Evolutionary conservation across 768 basidiomycete genomes (phyloP), one percentile per base, ranked within the genome.

Genomic region (Filobasidium wieringae): DNA sequence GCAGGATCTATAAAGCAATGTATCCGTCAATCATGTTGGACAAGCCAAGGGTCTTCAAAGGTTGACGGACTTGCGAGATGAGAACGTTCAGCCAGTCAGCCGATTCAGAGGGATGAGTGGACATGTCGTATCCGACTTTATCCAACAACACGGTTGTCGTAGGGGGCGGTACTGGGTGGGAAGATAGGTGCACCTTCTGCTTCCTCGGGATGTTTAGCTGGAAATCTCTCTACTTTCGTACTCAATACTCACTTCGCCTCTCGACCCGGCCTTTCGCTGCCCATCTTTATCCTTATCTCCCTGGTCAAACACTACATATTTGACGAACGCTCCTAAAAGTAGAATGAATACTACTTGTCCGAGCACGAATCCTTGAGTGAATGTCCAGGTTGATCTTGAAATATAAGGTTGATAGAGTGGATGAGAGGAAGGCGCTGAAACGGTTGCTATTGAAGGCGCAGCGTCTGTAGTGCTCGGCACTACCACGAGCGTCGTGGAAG

Each of bases 301-400:
- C 6, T 87, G 82, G 65, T 95, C 88, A 62, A 99, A 84, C 69
- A 99, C 95, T 57, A 97, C 83, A 76, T 95, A 97, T 69, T 88
- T 87, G 75, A 99, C 82, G 70, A 99, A 81, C 61, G 91, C 76
- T 47, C 78, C 79, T 29, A 88, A 79, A 47, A 92, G 79, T 51
- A 85, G 67, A 41, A 89, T 77, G 65, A 99, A 84, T 26, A 90
- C 92, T 22, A 88, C 78, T 73, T 97, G 93, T 57, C 93, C 93
- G 41, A 96, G 75, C 36, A 99, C 77, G 33, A 99, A 81, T 15
- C 93, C 93, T 70, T 96, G 92, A 0, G 92, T 95, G 75, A 99
- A 99, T 0, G 88, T 91, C 22, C 68, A 70, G 30, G 56, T 56
- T 22, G 59, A 64, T 36, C 43, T 19, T 4, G 43, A 47, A 55